Evolutionary conservation across 768 basidiomycete species (phyloP).

Genomic region (Mycena rosella): DNA sequence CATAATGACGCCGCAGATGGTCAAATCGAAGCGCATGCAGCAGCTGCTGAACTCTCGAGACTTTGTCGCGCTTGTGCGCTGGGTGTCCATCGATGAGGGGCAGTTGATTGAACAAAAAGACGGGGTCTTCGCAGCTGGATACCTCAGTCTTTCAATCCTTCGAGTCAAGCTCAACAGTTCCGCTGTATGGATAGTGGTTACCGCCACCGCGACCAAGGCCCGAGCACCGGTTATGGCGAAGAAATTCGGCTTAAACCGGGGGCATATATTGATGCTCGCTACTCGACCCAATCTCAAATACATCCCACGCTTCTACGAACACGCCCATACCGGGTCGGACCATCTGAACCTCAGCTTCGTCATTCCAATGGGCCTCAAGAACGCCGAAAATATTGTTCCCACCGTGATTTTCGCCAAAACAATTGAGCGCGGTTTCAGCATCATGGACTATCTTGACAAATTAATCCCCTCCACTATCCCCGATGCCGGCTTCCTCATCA

Average conservation of each 20-base stretch:
- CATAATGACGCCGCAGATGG: background rate
- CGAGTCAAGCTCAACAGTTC: background rate
- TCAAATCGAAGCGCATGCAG: background rate
- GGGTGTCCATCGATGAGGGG: background rate
- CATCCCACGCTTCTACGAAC: constrained; percentile 25
- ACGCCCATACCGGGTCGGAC: constrained; percentile 5
- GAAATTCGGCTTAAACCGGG: constrained; percentile 26
- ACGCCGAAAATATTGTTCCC: background rate
- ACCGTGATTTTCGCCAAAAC: constrained; percentile 24
- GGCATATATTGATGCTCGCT: constrained; percentile 32
- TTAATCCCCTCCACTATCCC: constrained; percentile 20
- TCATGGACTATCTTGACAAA: constrained; percentile 26
- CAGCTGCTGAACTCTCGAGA: background rate
- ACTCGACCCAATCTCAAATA: constrained; percentile 31
- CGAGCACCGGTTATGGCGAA: constrained; percentile 5
- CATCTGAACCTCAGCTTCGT: constrained; percentile 26
- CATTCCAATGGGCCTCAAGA: constrained; percentile 6
- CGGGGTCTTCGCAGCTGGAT: background rate
- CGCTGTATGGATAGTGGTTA: background rate
- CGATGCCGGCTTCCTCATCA: constrained; percentile 15
- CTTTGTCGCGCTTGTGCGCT: background rate
- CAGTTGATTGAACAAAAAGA: background rate
- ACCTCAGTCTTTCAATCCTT: background rate
- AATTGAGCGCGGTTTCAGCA: constrained; percentile 1
- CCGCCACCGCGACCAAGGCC: background rate